phyloP scores from a whole-genome alignment of 352 stramenopile genomes.

The Peronospora tabacina region DNA sequence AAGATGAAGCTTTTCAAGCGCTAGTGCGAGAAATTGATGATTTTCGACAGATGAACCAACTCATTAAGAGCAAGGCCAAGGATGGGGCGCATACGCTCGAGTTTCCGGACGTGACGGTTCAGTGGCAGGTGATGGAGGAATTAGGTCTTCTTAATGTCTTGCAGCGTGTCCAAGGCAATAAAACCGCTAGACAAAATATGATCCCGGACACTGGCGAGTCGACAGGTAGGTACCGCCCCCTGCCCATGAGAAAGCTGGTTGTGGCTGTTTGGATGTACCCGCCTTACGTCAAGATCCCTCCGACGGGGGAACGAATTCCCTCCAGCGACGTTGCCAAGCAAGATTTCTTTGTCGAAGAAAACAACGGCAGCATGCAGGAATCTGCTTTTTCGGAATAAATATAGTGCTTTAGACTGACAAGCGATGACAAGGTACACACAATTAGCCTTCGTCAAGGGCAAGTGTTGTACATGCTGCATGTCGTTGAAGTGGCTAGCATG shows the following conservation, averaged over 20 bases:
- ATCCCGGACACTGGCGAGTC: constrained; percentile 7
- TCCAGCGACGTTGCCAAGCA: constrained; percentile 26
- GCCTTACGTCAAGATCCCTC: constrained; percentile 49
- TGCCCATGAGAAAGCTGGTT: constrained; percentile 47
- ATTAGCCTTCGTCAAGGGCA: constrained; percentile 7
- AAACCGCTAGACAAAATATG: neutral
- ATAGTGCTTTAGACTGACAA: neutral
- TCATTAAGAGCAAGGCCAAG: constrained; percentile 36
- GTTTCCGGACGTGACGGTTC: constrained; percentile 34
- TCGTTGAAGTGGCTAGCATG: constrained; percentile 5
- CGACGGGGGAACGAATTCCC: constrained; percentile 49
- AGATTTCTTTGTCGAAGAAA: constrained; percentile 42
- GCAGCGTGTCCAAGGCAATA: constrained; percentile 14
- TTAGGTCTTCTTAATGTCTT: constrained; percentile 48
- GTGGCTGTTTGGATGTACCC: constrained; percentile 71
- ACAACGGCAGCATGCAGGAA: constrained; percentile 15
- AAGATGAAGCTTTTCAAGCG: constrained; percentile 44
- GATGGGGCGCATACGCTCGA: constrained; percentile 27
- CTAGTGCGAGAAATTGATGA: constrained; percentile 49
- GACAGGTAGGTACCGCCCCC: constrained; percentile 33
- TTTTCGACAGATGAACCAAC: constrained; percentile 29
- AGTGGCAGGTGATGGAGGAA: constrained; percentile 58
- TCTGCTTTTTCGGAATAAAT: neutral
- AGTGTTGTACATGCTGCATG: constrained; percentile 7
- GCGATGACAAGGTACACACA: constrained; percentile 2